These are phyloP conservation scores for Ustilago cynodontis DNA, from an alignment of 1,284 basidiomycete genomes.

Conservation along the genomic window DNA sequence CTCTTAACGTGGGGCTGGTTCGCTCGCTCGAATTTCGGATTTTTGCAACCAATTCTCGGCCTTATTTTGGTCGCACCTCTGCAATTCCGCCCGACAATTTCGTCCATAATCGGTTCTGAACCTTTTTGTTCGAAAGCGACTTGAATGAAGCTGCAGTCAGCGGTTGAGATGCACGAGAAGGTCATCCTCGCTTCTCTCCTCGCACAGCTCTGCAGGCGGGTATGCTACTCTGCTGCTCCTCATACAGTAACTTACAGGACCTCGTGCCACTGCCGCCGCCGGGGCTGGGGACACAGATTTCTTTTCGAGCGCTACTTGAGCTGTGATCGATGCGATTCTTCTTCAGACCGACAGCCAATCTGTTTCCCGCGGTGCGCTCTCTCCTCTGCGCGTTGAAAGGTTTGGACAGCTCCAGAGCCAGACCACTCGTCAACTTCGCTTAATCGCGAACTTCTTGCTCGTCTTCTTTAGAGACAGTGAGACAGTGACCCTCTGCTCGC, in stretches of 20 bases:
- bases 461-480: not conserved
- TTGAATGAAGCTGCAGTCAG: slow-evolving; percentile 4
- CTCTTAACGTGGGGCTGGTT: too few relatives aligned
- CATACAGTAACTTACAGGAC: not conserved
- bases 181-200: slow-evolving; percentile 14
- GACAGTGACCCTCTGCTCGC: not conserved
- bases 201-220: slow-evolving; percentile 4
- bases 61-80: slow-evolving; percentile 5
- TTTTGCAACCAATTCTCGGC: not conserved
- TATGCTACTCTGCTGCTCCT: slow-evolving; percentile 3
- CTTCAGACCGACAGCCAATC: not conserved
- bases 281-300: not conserved
- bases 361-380: not conserved
- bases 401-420: not conserved
- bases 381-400: not conserved
- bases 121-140: not conserved
- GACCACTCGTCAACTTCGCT: not conserved
- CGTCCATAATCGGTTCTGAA: slow-evolving; percentile 13
- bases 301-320: not conserved
- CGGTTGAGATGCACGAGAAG: slow-evolving; percentile 7
- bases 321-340: not conserved
- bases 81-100: not conserved
- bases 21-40: not conserved
- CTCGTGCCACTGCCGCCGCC: slow-evolving; percentile 10
- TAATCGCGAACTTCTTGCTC: not conserved